Percentiles rank a stretch among this genome's conserved stretches.
Evolutionary conservation across 2,329 filamentous ascomycete species (phyloP).

Genomic region (Xylaria sp.): DNA sequence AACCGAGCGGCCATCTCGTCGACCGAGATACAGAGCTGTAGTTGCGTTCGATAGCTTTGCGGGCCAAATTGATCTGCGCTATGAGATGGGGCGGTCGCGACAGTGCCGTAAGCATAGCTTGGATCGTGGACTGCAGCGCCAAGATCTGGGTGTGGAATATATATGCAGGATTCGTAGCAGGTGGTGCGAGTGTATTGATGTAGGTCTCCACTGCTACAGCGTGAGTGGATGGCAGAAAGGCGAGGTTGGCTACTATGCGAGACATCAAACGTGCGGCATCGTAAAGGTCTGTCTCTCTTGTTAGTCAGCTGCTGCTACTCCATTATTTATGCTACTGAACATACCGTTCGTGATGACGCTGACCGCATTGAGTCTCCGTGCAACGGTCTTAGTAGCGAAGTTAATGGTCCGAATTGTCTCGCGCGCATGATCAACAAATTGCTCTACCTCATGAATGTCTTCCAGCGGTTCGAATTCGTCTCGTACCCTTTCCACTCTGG

Average conservation of each 20-base stretch:
- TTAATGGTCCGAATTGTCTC: slow-evolving; percentile 90
- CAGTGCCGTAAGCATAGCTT: slow-evolving; percentile 82
- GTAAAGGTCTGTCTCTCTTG: slow-evolving; percentile 67
- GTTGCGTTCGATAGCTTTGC: slow-evolving; percentile 81
- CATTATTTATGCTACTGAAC: slow-evolving; percentile 36
- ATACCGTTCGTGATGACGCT: slow-evolving; percentile 72
- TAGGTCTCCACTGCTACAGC: slow-evolving; percentile 78
- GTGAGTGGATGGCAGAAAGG: slow-evolving; percentile 76
- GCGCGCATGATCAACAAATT: slow-evolving; percentile 89
- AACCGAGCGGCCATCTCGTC: slow-evolving; percentile 80
- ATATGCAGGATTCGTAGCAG: slow-evolving; percentile 77
- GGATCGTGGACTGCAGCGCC: slow-evolving; percentile 84
- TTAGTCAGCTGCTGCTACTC: slow-evolving; percentile 13
- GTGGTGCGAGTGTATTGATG: slow-evolving; percentile 71
- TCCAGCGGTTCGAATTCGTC: slow-evolving; percentile 90
- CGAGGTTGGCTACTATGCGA: slow-evolving; percentile 64
- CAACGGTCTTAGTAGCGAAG: slow-evolving; percentile 82
- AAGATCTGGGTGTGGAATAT: slow-evolving; percentile 80
- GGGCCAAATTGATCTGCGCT: slow-evolving; percentile 76
- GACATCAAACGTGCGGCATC: slow-evolving; percentile 70
- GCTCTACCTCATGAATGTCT: slow-evolving; percentile 87
- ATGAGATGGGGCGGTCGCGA: slow-evolving; percentile 83
- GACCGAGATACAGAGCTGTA: slow-evolving; percentile 78
- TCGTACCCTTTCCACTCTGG: slow-evolving; percentile 82
- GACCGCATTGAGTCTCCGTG: slow-evolving; percentile 80